A percentile compares a stretch with the other conserved stretches of the same genome.
phyloP scores from a whole-genome alignment of 768 basidiomycete species.

The Cyclocybe cylindracea region DNA sequence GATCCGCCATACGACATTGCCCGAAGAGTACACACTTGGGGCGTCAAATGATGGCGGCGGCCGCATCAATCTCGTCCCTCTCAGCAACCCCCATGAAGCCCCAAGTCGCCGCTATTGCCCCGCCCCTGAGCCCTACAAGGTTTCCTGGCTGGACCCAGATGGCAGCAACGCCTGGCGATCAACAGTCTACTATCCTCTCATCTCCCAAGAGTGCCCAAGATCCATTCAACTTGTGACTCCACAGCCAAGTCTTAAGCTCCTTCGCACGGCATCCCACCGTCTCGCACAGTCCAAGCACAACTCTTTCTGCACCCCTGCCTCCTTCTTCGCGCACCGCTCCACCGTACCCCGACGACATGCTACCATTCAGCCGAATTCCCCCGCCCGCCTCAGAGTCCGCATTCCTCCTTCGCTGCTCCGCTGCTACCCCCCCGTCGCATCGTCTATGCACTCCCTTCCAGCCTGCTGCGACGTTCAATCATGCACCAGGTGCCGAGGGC shows the following conservation, averaged over 20 bases:
- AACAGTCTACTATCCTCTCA: constrained; percentile 55
- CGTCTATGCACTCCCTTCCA: constrained; percentile 36
- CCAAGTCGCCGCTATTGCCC: constrained; percentile 27
- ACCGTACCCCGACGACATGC: constrained; percentile 45
- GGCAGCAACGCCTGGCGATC: constrained; percentile 67
- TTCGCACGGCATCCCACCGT: constrained; percentile 55
- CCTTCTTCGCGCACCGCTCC: constrained; percentile 15
- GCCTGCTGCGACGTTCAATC: constrained; percentile 51
- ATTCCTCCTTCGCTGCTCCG: constrained; percentile 30
- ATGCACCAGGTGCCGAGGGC: constrained; percentile 63
- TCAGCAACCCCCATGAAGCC: constrained; percentile 44
- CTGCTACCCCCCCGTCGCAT: constrained; percentile 27
- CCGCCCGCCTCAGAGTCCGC: constrained; percentile 57
- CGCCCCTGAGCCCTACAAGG: constrained; percentile 36
- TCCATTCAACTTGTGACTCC: constrained; percentile 28
- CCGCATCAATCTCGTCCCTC: constrained; percentile 47
- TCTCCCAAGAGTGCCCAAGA: constrained; percentile 37
- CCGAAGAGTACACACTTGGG: constrained; percentile 55
- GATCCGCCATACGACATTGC: constrained; percentile 26
- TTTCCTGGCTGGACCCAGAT: constrained; percentile 74
- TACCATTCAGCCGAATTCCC: constrained; percentile 57
- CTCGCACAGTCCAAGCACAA: constrained; percentile 13
- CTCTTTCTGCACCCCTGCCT: constrained; percentile 5
- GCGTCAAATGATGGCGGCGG: constrained; percentile 74
- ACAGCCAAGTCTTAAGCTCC: constrained; percentile 39